Conservation (phyloP, 2,329 filamentous ascomycete species). For the Mycosphaerella sp. region DNA sequence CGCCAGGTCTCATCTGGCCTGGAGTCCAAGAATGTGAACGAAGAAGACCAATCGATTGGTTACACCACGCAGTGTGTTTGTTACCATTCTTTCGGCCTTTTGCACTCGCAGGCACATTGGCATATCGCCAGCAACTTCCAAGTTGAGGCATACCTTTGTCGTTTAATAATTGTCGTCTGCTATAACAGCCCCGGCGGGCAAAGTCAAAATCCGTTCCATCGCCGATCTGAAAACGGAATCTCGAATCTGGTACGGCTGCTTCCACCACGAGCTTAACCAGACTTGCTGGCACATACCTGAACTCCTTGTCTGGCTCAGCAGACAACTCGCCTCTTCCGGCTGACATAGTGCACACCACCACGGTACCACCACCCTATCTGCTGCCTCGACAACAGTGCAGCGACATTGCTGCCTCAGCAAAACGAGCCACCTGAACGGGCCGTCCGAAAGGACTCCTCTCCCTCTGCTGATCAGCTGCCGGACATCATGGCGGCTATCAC, state of each 20-base stretch:
- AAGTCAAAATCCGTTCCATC: slow-evolving; percentile 4
- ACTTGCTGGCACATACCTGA: background rate
- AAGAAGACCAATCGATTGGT: background rate
- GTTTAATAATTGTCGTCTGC: slow-evolving; percentile 1
- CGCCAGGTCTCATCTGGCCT: background rate
- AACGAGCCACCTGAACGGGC: background rate
- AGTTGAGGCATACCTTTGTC: no score
- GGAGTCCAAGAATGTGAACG: background rate
- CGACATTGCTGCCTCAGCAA: slow-evolving; percentile 1
- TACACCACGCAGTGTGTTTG: background rate
- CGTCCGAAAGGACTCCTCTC: slow-evolving; percentile 2
- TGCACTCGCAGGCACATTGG: background rate
- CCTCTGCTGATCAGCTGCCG: slow-evolving; percentile 12
- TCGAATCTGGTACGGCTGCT: background rate
- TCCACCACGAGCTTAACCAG: background rate
- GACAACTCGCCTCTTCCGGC: background rate
- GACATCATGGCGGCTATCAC: slow-evolving; percentile 27
- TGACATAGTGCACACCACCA: background rate
- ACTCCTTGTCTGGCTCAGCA: slow-evolving; percentile 7
- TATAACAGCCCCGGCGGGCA: slow-evolving; percentile 1
- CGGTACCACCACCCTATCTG: background rate
- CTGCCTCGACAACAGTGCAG: background rate
- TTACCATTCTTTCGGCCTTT: background rate
- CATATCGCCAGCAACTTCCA: background rate
- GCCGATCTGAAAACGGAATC: slow-evolving; percentile 1